Evolutionary conservation across 1,284 basidiomycete genomes (phyloP), one percentile per base, ranked within the genome.

Genomic region (Singerocomus inundabilis): DNA sequence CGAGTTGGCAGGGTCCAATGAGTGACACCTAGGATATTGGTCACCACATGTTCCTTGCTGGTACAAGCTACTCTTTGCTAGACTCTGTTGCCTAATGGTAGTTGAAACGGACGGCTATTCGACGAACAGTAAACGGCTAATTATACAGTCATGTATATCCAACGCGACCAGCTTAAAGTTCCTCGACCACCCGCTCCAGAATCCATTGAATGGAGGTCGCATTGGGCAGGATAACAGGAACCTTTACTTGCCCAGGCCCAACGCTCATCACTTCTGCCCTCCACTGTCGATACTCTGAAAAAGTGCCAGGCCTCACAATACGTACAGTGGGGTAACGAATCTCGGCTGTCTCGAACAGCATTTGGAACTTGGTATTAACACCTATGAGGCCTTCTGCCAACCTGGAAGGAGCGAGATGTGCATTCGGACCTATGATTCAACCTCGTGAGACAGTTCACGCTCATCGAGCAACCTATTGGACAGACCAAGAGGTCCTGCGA

Each of bases 251-350:
- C 9, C 53, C 53, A 16, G 47, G 30, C 5, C 46, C 56, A 6
- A 39, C 21, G 4, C 16, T 31, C 38, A 48, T 29, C 5, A 3
- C 28, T 25, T 49, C 52, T 6, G 18, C 38, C 18, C 13, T 51
- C 53, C 52, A 58, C 21, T 26, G 37, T 16, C 56, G 53, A 16
- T 52, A 57, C 18, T 49, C 49, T 4, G 16, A 13, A 40, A 57
- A 58, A 2, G 56, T 57, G 26, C 53, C 24, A 46, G 36, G 1
- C 30, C 15, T 33, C 21, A 55, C 40, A 9, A 55, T 31, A 7
- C 48, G 44, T 2, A 47, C 41, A 2, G 41, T 55, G 11, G 53
- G 53, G 11, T 28, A 24, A n/a, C 45, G 34, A 21, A 36, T 13
- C 11, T 5, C 9, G 4, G 29, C 46, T 2, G 30, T 11, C 9